These are phyloP conservation scores for Caryopteris hybrid DNA, from an alignment of 305 asterid species.

Conservation along the genomic window DNA sequence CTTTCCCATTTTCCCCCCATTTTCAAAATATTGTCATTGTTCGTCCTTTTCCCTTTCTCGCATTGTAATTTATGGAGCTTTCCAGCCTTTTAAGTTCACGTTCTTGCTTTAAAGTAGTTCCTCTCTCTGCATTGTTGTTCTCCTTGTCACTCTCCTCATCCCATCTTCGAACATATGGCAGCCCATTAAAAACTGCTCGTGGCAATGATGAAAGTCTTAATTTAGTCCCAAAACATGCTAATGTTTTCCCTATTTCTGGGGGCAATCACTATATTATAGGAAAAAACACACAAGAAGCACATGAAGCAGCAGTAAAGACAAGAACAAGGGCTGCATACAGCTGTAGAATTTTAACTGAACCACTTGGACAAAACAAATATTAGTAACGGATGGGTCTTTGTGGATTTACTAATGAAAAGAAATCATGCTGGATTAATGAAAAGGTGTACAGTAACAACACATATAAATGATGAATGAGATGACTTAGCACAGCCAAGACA, in stretches of 20 bases:
- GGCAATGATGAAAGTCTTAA: conserved; percentile 18
- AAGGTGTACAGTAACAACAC: background rate
- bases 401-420: background rate
- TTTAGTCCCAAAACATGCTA: conserved; percentile 17
- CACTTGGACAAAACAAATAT: background rate
- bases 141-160: conserved; percentile 19
- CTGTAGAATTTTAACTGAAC: background rate
- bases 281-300: background rate
- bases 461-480: background rate
- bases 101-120: conserved; percentile 31
- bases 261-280: background rate
- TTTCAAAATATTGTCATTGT: conserved; percentile 1
- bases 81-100: conserved; percentile 36
- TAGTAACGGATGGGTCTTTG: background rate
- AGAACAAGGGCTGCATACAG: conserved; percentile 3
- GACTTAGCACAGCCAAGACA: background rate
- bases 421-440: conserved; percentile 3
- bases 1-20: background rate
- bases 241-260: conserved; percentile 8
- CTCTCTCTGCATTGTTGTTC: conserved; percentile 18
- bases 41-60: conserved; percentile 24
- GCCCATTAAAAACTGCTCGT: conserved; percentile 27
- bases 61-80: conserved; percentile 29
- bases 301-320: conserved; percentile 7
- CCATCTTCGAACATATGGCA: conserved; percentile 25